Conservation (phyloP, 192 early-diverging fungal genomes). For the Coemansia sp. region DNA sequence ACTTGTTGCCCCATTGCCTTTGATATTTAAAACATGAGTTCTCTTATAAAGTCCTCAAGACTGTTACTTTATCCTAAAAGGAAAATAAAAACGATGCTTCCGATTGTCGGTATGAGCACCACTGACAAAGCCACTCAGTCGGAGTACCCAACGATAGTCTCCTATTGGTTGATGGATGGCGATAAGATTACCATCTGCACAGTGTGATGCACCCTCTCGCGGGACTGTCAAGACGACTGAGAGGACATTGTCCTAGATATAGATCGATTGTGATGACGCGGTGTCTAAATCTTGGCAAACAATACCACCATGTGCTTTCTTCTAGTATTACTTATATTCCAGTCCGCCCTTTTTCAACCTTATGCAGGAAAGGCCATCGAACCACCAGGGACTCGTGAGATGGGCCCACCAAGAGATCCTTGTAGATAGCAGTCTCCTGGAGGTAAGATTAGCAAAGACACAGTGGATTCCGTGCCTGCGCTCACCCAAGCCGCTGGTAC, state of each 20-base stretch:
- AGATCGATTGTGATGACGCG: background rate
- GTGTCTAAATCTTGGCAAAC: background rate
- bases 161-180: background rate
- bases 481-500: background rate
- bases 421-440: background rate
- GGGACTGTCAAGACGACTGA: background rate
- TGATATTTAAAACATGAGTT: background rate
- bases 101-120: background rate
- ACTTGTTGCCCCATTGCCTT: background rate
- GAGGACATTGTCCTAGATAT: background rate
- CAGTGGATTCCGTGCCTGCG: background rate
- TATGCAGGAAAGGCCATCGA: too few species aligned
- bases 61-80: background rate
- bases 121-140: background rate
- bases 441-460: background rate
- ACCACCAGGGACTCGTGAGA: too few species aligned
- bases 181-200: constrained; percentile 1
- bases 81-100: background rate
- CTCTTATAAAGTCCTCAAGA: background rate
- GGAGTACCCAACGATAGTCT: background rate
- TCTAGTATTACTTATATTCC: too few species aligned
- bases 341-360: too few species aligned
- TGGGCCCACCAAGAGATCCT: too few species aligned
- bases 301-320: background rate
- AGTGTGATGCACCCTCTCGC: background rate